Evolutionary conservation across 306 rosid genomes (phyloP).

Genomic region (Dryas octopetala): DNA sequence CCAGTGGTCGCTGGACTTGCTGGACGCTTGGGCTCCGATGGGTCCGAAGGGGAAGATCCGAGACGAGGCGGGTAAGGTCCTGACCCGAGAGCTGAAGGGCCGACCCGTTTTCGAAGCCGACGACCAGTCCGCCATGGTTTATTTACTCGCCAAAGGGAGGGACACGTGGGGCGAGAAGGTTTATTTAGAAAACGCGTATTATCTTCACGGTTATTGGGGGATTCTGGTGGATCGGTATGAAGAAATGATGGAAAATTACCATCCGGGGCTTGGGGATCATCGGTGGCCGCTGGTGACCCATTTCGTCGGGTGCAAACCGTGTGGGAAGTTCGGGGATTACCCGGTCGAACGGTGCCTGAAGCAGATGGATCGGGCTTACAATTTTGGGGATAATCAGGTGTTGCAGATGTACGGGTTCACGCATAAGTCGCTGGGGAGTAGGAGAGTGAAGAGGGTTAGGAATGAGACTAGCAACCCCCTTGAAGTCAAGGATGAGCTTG

Average conservation of each 20-base stretch:
- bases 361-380: slow-evolving; percentile 87
- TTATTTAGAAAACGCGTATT: slow-evolving; percentile 65
- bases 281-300: slow-evolving; percentile 95
- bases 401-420: slow-evolving; percentile 81
- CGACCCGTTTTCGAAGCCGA: slow-evolving; percentile 86
- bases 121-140: slow-evolving; percentile 86
- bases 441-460: slow-evolving; percentile 65
- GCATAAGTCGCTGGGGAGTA: slow-evolving; percentile 61
- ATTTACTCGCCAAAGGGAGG: slow-evolving; percentile 49
- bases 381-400: slow-evolving; percentile 87
- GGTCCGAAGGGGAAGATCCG: slow-evolving; percentile 85
- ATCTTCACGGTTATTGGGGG: slow-evolving; percentile 90
- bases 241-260: slow-evolving; percentile 72
- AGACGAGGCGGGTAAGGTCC: slow-evolving; percentile 77
- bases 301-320: slow-evolving; percentile 93
- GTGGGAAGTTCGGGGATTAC: slow-evolving; percentile 89
- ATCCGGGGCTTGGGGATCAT: slow-evolving; percentile 84
- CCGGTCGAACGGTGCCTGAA: slow-evolving; percentile 80
- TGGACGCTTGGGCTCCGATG: slow-evolving; percentile 95
- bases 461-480: slow-evolving; percentile 68
- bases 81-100: slow-evolving; percentile 61
- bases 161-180: slow-evolving; percentile 77
- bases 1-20: slow-evolving; percentile 83
- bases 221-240: slow-evolving; percentile 81
- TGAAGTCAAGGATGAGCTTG: slow-evolving; percentile 69